These are phyloP conservation scores for Croton setiger DNA, from an alignment of 441 rosid species.

Conservation along the genomic window DNA sequence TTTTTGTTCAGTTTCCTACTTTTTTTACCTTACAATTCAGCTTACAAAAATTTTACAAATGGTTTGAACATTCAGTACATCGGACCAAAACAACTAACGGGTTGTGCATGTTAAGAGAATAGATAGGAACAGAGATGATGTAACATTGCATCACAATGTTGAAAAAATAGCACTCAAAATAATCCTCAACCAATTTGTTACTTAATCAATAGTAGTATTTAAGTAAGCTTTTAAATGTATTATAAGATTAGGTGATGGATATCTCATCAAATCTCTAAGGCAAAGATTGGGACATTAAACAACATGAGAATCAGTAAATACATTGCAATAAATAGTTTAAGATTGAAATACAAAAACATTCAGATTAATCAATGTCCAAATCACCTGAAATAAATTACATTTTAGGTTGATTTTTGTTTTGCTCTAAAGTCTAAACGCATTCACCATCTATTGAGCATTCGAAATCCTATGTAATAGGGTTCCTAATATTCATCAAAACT, in stretches of 20 bases:
- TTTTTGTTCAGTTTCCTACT: too few relatives aligned
- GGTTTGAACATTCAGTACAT: too few relatives aligned
- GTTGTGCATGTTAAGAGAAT: too few relatives aligned
- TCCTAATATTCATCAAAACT: neutral
- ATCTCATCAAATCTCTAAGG: neutral
- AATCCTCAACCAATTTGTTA: neutral
- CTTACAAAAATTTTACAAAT: too few relatives aligned
- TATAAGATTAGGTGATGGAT: neutral
- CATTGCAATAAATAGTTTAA: neutral
- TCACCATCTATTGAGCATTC: neutral
- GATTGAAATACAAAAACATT: neutral
- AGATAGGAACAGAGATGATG: neutral
- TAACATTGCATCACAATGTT: neutral
- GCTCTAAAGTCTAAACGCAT: neutral
- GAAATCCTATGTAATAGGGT: neutral
- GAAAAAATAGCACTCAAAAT: neutral
- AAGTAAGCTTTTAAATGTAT: neutral
- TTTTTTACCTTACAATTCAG: too few relatives aligned
- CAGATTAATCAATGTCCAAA: neutral
- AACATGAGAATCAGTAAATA: neutral
- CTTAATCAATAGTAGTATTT: neutral
- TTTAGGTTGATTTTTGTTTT: neutral
- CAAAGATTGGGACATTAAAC: constrained; percentile 1
- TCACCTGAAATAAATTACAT: neutral
- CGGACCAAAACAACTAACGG: too few relatives aligned